Conservation (phyloP, 1,284 basidiomycete genomes). For the Vanrija sp. region DNA sequence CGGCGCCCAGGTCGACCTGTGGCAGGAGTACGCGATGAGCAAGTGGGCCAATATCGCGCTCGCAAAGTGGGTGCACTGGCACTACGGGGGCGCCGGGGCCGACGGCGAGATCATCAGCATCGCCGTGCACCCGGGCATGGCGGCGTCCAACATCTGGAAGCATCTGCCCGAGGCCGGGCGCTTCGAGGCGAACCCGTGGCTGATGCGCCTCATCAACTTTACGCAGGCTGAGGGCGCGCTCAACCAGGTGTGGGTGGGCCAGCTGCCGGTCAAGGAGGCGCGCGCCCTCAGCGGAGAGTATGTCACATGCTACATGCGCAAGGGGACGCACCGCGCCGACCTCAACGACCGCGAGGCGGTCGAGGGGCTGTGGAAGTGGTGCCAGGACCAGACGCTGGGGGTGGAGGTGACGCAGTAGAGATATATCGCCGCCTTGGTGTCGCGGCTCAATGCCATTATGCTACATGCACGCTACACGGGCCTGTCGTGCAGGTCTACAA, state of each 20-base stretch:
- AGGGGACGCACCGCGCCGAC: not conserved
- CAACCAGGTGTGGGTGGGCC: constrained; percentile 55
- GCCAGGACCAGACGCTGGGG: constrained; percentile 15
- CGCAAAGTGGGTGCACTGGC: constrained; percentile 26
- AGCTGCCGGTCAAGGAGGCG: constrained; percentile 47
- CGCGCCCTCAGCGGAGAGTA: constrained; percentile 34
- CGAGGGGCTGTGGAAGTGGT: constrained; percentile 43
- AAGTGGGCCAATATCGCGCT: constrained; percentile 52
- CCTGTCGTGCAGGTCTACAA: constrained; percentile 9
- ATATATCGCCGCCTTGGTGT: not conserved
- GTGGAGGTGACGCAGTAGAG: not conserved
- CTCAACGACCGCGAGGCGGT: constrained; percentile 2
- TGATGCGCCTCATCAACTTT: constrained; percentile 40
- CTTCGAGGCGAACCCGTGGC: not conserved
- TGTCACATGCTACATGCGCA: constrained; percentile 31
- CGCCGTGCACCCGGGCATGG: constrained; percentile 38
- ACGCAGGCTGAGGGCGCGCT: constrained; percentile 32
- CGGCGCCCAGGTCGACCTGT: constrained; percentile 22
- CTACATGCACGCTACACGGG: not conserved
- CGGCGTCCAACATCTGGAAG: constrained; percentile 32
- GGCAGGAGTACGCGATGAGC: constrained; percentile 53
- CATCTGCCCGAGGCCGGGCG: constrained; percentile 15
- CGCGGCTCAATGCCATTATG: not conserved
- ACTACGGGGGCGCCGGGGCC: constrained; percentile 14
- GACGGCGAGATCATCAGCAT: constrained; percentile 29